These are phyloP conservation scores for Periconia digitata DNA, from an alignment of 2,329 filamentous ascomycete genomes.

Conservation along the genomic window DNA sequence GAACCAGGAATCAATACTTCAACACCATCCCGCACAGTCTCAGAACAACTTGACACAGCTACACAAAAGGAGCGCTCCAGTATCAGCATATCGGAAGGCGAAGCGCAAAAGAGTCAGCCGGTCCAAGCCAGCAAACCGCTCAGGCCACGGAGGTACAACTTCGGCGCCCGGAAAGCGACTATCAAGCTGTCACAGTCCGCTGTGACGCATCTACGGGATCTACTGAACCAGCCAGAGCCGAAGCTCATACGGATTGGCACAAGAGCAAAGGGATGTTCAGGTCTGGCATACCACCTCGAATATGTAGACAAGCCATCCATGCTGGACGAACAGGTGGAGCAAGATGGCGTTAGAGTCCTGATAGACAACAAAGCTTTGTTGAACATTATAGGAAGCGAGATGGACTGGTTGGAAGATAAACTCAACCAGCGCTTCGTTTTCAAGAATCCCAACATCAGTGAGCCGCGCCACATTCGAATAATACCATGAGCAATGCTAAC, in stretches of 20 bases:
- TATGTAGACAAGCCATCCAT: slow-evolving; percentile 87
- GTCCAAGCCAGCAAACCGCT: slow-evolving; percentile 44
- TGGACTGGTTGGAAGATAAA: slow-evolving; percentile 99
- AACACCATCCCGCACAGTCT: slow-evolving; percentile 45
- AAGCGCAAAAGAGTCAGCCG: slow-evolving; percentile 67
- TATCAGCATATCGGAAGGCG: slow-evolving; percentile 60
- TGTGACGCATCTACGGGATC: slow-evolving; percentile 71
- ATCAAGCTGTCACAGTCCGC: slow-evolving; percentile 83
- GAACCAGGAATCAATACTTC: slow-evolving; percentile 52
- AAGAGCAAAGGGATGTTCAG: slow-evolving; percentile 90
- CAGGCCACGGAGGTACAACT: slow-evolving; percentile 64
- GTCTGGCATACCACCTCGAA: slow-evolving; percentile 88
- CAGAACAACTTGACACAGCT: slow-evolving; percentile 22
- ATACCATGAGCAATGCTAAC: slow-evolving; percentile 21
- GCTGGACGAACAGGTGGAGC: slow-evolving; percentile 91
- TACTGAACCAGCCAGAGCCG: slow-evolving; percentile 83
- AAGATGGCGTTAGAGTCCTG: slow-evolving; percentile 92
- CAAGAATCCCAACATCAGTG: slow-evolving; percentile 97
- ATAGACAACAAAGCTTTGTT: slow-evolving; percentile 97
- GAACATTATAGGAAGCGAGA: slow-evolving; percentile 97
- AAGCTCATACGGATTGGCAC: slow-evolving; percentile 95
- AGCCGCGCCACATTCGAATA: slow-evolving; percentile 47
- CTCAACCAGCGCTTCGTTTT: slow-evolving; percentile 91
- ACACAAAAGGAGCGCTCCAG: slow-evolving; percentile 34
- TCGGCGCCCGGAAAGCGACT: slow-evolving; percentile 84